Evolutionary conservation across 495 filamentous ascomycete genomes (phyloP), one percentile per base, ranked within the genome.

Genomic region (Penicillium dipodomyicola): DNA sequence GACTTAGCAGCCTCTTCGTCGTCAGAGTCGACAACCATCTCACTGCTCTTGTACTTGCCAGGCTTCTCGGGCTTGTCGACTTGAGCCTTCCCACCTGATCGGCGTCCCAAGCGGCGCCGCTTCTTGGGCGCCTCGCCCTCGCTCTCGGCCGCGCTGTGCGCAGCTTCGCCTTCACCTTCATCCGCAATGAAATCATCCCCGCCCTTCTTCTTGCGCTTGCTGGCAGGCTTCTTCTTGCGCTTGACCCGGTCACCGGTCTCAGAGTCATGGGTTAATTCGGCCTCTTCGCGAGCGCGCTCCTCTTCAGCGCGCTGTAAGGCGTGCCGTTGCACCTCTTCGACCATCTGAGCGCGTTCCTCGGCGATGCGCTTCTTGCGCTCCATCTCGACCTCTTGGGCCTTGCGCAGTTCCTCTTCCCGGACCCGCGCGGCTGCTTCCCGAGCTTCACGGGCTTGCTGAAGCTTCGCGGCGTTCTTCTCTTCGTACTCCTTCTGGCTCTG

Each of bases 401-500:
- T 82, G 53, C 80, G 77, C 19, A 83, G 78, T 61, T 84, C 84
- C 61, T 90, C 90, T 69, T 95, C 91, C 6, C 89, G 84, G 32
- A 79, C 80, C 40, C 79, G 80, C 3, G 89, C 74, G 55, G 94
- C 92, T 11, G 84, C 89, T 56, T 97, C 87, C 22, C 93, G 87
- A 35, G 79, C 75, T 63, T 86, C 83, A 5, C 88, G 81, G 1
- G 93, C 92, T 32, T 87, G 81, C 44, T 85, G 81, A 1, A 96
- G 80, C 63, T 92, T 90, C 46, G 86, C 82, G 39, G 91, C 90
- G 65, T 97, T 97, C 78, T 89, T 90, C 56, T 92, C 87, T 65
- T 98, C 95, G 67, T 96, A 97, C 61, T 95, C 92, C 47, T 82
- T 85, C 71, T 97, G 94, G 56, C 78, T 85, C 60, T 91, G 86